Evolutionary conservation across 2,329 filamentous ascomycete genomes (phyloP).

Genomic region (Curvularia eragrostidis): DNA sequence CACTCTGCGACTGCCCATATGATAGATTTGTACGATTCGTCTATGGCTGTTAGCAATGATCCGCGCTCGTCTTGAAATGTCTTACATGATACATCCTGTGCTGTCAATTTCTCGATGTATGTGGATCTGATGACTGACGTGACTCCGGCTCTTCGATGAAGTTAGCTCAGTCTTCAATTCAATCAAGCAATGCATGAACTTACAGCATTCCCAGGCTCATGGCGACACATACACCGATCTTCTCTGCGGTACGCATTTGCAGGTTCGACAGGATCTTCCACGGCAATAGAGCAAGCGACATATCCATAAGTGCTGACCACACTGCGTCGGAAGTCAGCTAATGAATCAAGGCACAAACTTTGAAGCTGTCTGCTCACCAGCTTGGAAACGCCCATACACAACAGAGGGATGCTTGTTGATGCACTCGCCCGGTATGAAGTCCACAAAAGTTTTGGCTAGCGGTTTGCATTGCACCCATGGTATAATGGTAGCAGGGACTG

Average conservation of each 20-base stretch:
- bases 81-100: constrained; percentile 21
- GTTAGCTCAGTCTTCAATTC: constrained; percentile 6
- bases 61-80: not conserved
- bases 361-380: constrained; percentile 12
- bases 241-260: constrained; percentile 20
- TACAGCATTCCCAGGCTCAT: constrained; percentile 23
- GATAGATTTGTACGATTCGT: constrained; percentile 18
- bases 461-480: constrained; percentile 21
- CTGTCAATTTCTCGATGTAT: constrained; percentile 17
- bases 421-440: constrained; percentile 19
- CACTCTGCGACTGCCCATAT: constrained; percentile 22
- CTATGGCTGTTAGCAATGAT: constrained; percentile 12
- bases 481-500: constrained; percentile 16
- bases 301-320: constrained; percentile 21
- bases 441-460: constrained; percentile 18
- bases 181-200: constrained; percentile 1
- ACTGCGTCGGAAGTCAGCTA: constrained; percentile 14
- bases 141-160: constrained; percentile 11
- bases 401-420: constrained; percentile 20
- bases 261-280: constrained; percentile 20
- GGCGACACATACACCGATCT: constrained; percentile 21
- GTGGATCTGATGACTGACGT: constrained; percentile 15
- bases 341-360: not conserved
- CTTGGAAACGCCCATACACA: constrained; percentile 19
- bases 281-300: constrained; percentile 18